These are phyloP conservation scores for Vaccinium vitisidaea DNA, from an alignment of 148 eudicot genomes.

Conservation along the genomic window DNA sequence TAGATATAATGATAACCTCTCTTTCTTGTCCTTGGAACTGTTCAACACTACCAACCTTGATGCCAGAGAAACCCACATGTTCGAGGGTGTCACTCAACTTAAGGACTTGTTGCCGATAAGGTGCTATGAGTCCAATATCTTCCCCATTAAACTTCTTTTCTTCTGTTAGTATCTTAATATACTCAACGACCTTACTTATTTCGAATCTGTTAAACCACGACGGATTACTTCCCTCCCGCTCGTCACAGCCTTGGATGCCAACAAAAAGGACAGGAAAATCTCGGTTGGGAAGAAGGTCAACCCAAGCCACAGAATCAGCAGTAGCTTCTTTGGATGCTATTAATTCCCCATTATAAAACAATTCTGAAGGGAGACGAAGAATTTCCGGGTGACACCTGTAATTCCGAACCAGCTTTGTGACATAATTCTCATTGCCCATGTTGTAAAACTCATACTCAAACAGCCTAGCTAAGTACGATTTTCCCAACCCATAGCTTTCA, in stretches of 20 bases:
- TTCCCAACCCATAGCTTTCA: conserved; percentile 63
- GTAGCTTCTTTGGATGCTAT: conserved; percentile 49
- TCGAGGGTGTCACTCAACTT: conserved; percentile 72
- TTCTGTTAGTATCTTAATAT: conserved; percentile 42
- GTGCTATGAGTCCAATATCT: conserved; percentile 86
- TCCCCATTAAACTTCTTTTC: conserved; percentile 36
- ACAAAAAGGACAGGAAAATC: conserved; percentile 77
- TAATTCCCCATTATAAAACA: conserved; percentile 69
- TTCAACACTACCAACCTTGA: conserved; percentile 93
- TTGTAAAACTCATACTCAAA: conserved; percentile 54
- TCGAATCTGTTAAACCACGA: conserved; percentile 98
- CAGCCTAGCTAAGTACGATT: conserved; percentile 69
- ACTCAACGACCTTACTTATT: conserved; percentile 81
- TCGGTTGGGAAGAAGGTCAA: conserved; percentile 55
- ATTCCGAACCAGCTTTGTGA: conserved; percentile 65
- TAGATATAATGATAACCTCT: conserved; percentile 77
- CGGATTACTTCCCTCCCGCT: conserved; percentile 92
- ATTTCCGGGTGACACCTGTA: conserved; percentile 82
- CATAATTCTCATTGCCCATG: conserved; percentile 53
- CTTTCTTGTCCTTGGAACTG: conserved; percentile 97
- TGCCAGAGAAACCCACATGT: conserved; percentile 26
- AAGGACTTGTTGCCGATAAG: conserved; percentile 86
- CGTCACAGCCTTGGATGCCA: conserved; percentile 89
- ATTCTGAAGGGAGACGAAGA: conserved; percentile 65
- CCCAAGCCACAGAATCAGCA: conserved; percentile 35